Percentiles rank a stretch among this genome's conserved stretches.
phyloP scores from a whole-genome alignment of 2,329 filamentous ascomycete species.

The Penicillium hordei region DNA sequence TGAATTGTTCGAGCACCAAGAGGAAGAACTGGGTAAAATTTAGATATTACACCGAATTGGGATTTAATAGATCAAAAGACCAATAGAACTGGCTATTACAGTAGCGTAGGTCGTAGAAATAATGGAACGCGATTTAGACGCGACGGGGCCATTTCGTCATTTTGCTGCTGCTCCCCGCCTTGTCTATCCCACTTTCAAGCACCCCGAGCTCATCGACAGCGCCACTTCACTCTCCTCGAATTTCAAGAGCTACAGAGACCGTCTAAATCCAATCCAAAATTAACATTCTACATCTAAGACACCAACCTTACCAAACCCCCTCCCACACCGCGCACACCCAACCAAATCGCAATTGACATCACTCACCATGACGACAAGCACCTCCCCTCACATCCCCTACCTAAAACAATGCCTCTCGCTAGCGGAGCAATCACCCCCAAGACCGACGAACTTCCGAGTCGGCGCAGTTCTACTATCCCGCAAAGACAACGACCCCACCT shows the following conservation, averaged over 20 bases:
- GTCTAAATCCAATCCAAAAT: neutral
- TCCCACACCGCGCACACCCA: neutral
- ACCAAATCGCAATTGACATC: constrained; percentile 3
- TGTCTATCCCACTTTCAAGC: constrained; percentile 6
- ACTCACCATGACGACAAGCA: constrained; percentile 21
- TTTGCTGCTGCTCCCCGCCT: constrained; percentile 25
- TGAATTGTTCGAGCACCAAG: no score
- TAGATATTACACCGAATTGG: neutral
- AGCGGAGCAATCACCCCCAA: constrained; percentile 76
- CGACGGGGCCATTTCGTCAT: constrained; percentile 30
- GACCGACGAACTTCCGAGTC: constrained; percentile 88
- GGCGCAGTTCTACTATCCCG: constrained; percentile 75
- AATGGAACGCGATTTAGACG: constrained; percentile 27
- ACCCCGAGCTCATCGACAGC: constrained; percentile 1
- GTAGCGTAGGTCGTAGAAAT: neutral
- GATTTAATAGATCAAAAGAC: neutral
- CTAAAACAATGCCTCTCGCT: constrained; percentile 74
- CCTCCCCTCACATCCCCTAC: constrained; percentile 45
- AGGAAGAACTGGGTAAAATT: neutral
- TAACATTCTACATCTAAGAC: neutral
- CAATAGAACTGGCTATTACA: neutral
- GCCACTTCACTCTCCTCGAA: neutral
- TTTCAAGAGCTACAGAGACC: neutral
- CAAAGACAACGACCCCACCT: constrained; percentile 27
- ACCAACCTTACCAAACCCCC: neutral